Conservation (phyloP, 2,329 filamentous ascomycete species). For the Dactylella cylindrospora region DNA sequence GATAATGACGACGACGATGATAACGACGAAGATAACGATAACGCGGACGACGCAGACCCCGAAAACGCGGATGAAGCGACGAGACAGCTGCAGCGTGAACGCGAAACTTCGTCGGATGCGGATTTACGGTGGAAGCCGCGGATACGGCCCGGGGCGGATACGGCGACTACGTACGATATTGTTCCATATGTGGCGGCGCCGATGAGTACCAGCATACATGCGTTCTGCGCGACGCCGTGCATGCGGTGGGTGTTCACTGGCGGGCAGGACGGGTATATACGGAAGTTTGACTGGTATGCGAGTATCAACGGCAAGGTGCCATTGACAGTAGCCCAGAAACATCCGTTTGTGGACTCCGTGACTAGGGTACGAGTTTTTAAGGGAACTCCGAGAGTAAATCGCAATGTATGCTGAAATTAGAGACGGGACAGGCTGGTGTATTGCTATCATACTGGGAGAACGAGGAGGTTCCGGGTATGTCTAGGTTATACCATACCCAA, state of each 20-base stretch:
- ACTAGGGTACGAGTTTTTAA: conserved; percentile 58
- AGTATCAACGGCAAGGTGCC: conserved; percentile 94
- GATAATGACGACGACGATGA: conserved; percentile 52
- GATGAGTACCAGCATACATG: conserved; percentile 92
- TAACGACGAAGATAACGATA: conserved; percentile 52
- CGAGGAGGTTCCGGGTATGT: conserved; percentile 67
- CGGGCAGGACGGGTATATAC: conserved; percentile 90
- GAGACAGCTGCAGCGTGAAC: conserved; percentile 62
- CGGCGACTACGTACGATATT: conserved; percentile 84
- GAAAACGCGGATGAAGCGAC: conserved; percentile 62
- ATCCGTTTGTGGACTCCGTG: conserved; percentile 96
- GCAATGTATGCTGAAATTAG: not conserved
- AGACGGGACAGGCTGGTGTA: conserved; percentile 68
- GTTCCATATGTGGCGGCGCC: conserved; percentile 95
- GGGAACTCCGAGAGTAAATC: not conserved
- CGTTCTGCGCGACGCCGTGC: conserved; percentile 86
- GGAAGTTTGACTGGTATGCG: conserved; percentile 93
- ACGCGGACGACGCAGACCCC: conserved; percentile 55
- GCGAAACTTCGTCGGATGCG: conserved; percentile 52
- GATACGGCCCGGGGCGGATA: conserved; percentile 75
- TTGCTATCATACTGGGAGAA: conserved; percentile 99
- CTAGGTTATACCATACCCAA: not conserved
- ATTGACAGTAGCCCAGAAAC: conserved; percentile 89
- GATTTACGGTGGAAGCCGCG: conserved; percentile 58
- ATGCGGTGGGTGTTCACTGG: conserved; percentile 94